A percentile compares a stretch with the other conserved stretches of the same genome.
Evolutionary conservation across 352 stramenopile species (phyloP).

Genomic region (Phytophthora syringae): DNA sequence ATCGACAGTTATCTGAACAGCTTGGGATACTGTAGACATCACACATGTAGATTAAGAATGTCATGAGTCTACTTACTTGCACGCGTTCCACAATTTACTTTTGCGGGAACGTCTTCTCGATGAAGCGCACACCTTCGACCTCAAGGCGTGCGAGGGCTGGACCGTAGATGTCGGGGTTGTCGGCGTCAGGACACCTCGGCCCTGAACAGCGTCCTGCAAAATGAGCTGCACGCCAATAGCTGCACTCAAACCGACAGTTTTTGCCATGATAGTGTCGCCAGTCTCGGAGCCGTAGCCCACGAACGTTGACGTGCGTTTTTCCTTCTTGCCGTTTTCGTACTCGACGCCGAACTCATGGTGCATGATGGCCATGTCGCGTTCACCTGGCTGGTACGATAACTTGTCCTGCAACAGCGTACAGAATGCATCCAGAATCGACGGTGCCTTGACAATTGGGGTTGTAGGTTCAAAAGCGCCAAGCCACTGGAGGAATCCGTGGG

Average conservation of each 20-base stretch:
- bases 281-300: slow-evolving; percentile 92
- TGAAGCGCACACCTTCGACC: slow-evolving; percentile 87
- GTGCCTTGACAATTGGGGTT: slow-evolving; percentile 59
- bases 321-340: slow-evolving; percentile 79
- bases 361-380: slow-evolving; percentile 97
- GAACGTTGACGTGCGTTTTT: slow-evolving; percentile 91
- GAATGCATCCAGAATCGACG: slow-evolving; percentile 85
- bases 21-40: neutral
- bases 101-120: slow-evolving; percentile 77
- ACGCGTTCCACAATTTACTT: slow-evolving; percentile 17
- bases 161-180: slow-evolving; percentile 92
- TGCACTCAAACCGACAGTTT: slow-evolving; percentile 95
- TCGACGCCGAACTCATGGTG: slow-evolving; percentile 91
- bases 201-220: slow-evolving; percentile 87
- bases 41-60: slow-evolving; percentile 17
- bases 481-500: slow-evolving; percentile 78
- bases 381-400: slow-evolving; percentile 87
- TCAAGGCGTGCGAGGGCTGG: slow-evolving; percentile 87
- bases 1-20: slow-evolving; percentile 39
- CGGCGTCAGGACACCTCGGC: slow-evolving; percentile 88
- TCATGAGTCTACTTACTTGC: neutral
- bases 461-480: slow-evolving; percentile 68
- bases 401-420: slow-evolving; percentile 89
- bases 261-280: slow-evolving; percentile 95
- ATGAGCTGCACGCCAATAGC: slow-evolving; percentile 95